A percentile compares a stretch with the other conserved stretches of the same genome.
These are phyloP conservation scores for Aspergillus incahuasiensis DNA, from an alignment of 495 filamentous ascomycete species.

Conservation along the genomic window DNA sequence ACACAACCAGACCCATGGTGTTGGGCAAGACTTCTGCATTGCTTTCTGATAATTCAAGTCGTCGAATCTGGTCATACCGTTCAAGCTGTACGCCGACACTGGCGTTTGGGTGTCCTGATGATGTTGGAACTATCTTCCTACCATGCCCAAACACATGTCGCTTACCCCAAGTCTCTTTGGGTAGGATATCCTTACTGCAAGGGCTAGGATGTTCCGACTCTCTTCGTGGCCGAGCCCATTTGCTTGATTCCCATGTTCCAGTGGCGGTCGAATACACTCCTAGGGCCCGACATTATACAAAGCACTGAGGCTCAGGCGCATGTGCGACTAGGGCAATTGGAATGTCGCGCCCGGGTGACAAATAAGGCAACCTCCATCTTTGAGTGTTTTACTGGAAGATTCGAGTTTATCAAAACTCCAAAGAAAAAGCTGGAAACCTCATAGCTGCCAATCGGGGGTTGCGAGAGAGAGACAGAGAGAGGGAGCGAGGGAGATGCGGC, in stretches of 20 bases:
- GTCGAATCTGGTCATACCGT: conserved; percentile 42
- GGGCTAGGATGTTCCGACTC: conserved; percentile 59
- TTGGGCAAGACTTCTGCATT: conserved; percentile 67
- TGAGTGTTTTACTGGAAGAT: conserved; percentile 55
- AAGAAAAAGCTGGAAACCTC: conserved; percentile 51
- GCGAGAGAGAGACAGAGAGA: conserved; percentile 23
- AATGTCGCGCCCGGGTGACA: conserved; percentile 54
- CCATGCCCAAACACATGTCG: conserved; percentile 49
- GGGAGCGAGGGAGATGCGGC: too few relatives aligned
- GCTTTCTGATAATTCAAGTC: conserved; percentile 54
- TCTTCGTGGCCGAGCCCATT: conserved; percentile 56
- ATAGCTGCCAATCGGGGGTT: conserved; percentile 32
- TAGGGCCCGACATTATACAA: conserved; percentile 51
- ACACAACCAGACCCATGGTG: conserved; percentile 53
- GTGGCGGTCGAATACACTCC: conserved; percentile 52
- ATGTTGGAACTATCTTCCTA: conserved; percentile 43
- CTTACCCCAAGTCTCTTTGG: conserved; percentile 61
- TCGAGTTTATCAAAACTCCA: conserved; percentile 54
- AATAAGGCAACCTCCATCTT: conserved; percentile 52
- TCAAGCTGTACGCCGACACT: conserved; percentile 63
- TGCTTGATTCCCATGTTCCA: conserved; percentile 53
- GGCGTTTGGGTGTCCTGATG: conserved; percentile 50
- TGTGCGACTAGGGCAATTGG: conserved; percentile 49
- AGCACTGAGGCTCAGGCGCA: conserved; percentile 51
- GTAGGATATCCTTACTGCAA: conserved; percentile 58